These are phyloP conservation scores for Pseudevernia furfuracea DNA, from an alignment of 495 filamentous ascomycete species.

Conservation along the genomic window DNA sequence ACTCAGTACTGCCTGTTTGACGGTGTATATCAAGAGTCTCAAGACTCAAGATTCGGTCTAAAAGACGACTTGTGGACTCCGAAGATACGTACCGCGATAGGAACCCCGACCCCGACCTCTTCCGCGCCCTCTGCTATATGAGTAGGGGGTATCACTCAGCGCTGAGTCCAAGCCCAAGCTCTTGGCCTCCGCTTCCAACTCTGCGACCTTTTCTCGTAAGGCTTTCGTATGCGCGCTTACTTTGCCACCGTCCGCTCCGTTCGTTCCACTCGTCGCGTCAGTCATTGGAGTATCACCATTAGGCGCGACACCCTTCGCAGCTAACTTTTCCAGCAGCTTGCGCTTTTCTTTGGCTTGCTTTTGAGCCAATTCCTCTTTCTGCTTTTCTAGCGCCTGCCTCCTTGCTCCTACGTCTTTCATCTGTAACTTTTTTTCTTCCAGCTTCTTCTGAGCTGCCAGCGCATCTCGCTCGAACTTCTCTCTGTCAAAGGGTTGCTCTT, in stretches of 20 bases:
- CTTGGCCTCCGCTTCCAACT: constrained; percentile 77
- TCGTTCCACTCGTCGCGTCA: constrained; percentile 27
- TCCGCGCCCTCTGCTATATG: constrained; percentile 28
- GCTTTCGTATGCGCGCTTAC: constrained; percentile 54
- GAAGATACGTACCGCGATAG: constrained; percentile 27
- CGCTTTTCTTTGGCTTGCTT: constrained; percentile 69
- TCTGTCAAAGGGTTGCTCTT: constrained; percentile 58
- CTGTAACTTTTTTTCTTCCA: constrained; percentile 71
- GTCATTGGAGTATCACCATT: constrained; percentile 21
- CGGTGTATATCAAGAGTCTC: neutral
- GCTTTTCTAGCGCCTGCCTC: constrained; percentile 63
- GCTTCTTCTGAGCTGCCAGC: constrained; percentile 65
- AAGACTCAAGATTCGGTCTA: neutral
- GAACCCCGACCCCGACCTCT: constrained; percentile 32
- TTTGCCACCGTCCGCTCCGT: constrained; percentile 34
- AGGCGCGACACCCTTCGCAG: constrained; percentile 35
- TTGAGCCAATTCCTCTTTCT: constrained; percentile 65
- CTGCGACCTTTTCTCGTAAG: constrained; percentile 71
- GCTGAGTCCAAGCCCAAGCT: constrained; percentile 63
- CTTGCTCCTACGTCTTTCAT: constrained; percentile 66
- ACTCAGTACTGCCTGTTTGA: neutral
- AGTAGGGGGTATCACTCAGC: constrained; percentile 27
- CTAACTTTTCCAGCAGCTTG: constrained; percentile 56
- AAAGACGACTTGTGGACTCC: neutral
- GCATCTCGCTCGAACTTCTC: constrained; percentile 72